These are phyloP conservation scores for Phaeophleospora eucalypticola DNA, from an alignment of 2,329 filamentous ascomycete species.

Conservation along the genomic window DNA sequence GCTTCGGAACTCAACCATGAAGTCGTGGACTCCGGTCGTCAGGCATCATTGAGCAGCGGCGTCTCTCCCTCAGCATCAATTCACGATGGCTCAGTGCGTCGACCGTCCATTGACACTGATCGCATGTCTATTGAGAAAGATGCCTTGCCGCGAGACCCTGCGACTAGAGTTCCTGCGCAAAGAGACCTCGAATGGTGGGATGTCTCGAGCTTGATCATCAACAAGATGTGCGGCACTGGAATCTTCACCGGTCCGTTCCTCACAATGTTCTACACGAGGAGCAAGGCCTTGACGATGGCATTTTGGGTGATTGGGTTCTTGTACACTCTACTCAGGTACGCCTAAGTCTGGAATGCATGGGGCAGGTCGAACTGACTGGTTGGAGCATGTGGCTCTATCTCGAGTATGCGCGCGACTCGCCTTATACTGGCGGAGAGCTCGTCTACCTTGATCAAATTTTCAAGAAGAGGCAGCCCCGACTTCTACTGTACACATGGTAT, in stretches of 20 bases:
- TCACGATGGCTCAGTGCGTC: neutral
- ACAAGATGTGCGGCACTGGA: conserved; percentile 23
- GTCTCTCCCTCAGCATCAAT: neutral
- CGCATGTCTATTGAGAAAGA: neutral
- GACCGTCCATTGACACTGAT: neutral
- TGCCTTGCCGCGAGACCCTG: conserved; percentile 1
- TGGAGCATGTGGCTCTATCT: conserved; percentile 14
- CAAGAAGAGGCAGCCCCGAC: neutral
- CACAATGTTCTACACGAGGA: conserved; percentile 11
- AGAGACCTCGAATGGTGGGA: conserved; percentile 12
- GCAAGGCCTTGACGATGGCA: conserved; percentile 12
- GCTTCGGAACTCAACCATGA: neutral
- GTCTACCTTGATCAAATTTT: conserved; percentile 9
- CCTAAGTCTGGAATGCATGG: neutral
- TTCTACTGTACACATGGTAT: conserved; percentile 8
- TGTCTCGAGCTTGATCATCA: conserved; percentile 18
- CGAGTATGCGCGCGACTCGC: conserved; percentile 11
- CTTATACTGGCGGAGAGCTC: conserved; percentile 15
- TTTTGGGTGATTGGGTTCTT: conserved; percentile 14
- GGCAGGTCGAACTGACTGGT: neutral
- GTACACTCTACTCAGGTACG: conserved; percentile 13
- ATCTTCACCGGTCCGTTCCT: conserved; percentile 15
- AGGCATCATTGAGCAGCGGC: neutral
- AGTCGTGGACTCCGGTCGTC: neutral
- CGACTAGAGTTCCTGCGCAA: conserved; percentile 3